Evolutionary conservation across 2,329 filamentous ascomycete genomes (phyloP).

Genomic region (Macrophomina pseudophaseolina): DNA sequence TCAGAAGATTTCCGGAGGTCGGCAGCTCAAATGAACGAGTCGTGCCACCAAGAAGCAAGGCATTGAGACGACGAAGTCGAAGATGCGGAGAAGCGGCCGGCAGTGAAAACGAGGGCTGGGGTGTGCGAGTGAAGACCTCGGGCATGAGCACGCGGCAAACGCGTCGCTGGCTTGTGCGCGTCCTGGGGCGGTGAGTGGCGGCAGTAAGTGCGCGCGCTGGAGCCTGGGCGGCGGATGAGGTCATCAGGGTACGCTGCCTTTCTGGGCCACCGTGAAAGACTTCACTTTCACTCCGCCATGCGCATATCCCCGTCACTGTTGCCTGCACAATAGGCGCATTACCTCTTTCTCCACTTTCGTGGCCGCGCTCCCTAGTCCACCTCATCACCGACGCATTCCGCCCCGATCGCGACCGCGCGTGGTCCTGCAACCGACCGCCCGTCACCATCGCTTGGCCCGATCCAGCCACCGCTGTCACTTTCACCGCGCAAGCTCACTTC

Average conservation of each 20-base stretch:
- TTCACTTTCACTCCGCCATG: not conserved
- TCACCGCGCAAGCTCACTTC: not conserved
- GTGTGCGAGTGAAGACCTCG: no score
- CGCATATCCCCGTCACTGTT: not conserved
- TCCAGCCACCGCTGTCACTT: not conserved
- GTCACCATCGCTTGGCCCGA: not conserved
- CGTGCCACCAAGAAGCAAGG: not conserved
- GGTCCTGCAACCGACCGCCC: not conserved
- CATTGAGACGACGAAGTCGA: not conserved
- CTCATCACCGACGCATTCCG: not conserved
- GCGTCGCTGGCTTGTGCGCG: not conserved
- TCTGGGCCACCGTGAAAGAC: not conserved
- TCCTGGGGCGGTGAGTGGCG: not conserved
- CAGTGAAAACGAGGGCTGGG: not conserved
- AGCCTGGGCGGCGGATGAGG: slow-evolving; percentile 16
- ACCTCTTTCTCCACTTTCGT: not conserved
- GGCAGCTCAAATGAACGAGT: not conserved
- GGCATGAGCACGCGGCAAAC: not conserved
- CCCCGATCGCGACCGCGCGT: not conserved
- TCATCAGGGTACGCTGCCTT: slow-evolving; percentile 6
- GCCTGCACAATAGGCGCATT: not conserved
- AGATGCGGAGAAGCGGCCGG: slow-evolving; percentile 13
- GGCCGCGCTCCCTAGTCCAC: not conserved
- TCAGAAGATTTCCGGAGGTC: not conserved
- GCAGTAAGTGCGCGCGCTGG: not conserved